Conservation (phyloP, 495 filamentous ascomycete genomes). For the Tuber borchii region DNA sequence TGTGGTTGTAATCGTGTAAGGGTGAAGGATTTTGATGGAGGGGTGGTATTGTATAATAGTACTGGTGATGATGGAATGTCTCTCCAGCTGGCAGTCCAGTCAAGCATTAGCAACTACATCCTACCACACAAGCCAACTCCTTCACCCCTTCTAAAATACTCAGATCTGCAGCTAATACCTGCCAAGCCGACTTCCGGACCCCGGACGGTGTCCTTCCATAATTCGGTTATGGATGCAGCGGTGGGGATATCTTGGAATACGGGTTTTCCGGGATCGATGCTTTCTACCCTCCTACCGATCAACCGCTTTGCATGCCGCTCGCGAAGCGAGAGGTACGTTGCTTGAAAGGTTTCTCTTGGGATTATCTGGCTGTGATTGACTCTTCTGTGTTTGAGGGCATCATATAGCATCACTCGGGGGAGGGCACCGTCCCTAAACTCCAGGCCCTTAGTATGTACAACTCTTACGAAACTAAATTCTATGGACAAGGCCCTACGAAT, state of each 20-base stretch:
- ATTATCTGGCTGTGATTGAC: slow-evolving; percentile 71
- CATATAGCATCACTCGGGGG: not conserved
- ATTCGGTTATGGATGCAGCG: slow-evolving; percentile 84
- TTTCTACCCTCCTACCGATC: slow-evolving; percentile 70
- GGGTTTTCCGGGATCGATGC: slow-evolving; percentile 81
- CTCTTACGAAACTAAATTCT: not conserved
- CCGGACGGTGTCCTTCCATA: slow-evolving; percentile 69
- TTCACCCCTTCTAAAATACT: not conserved
- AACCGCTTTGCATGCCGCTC: slow-evolving; percentile 62
- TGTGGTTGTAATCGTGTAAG: not conserved
- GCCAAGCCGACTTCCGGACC: slow-evolving; percentile 78
- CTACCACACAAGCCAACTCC: not conserved
- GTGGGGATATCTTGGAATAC: slow-evolving; percentile 93
- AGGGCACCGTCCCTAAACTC: not conserved
- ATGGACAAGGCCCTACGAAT: not conserved
- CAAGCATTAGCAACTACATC: not conserved
- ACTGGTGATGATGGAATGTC: not conserved
- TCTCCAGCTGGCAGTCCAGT: not conserved
- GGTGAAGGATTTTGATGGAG: not conserved
- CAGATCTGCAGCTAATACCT: slow-evolving; percentile 77
- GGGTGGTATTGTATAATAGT: not conserved
- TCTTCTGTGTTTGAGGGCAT: slow-evolving; percentile 48
- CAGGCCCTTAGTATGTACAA: not conserved
- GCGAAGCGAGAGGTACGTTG: slow-evolving; percentile 78
- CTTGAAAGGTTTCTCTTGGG: slow-evolving; percentile 64